phyloP scores from a whole-genome alignment of 2,329 filamentous ascomycete genomes.

The Neocucurbitaria cava region DNA sequence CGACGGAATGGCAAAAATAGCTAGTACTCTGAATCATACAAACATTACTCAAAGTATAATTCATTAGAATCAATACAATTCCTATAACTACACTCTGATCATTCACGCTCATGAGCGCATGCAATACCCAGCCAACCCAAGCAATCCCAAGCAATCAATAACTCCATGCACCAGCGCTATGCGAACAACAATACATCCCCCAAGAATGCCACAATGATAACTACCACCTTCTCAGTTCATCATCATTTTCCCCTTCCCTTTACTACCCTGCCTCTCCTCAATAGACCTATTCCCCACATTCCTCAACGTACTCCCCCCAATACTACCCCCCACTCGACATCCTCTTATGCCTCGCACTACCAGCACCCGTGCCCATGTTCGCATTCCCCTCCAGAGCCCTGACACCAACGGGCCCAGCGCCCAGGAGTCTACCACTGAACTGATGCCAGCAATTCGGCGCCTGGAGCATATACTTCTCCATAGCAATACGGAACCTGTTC shows the following conservation, averaged over 20 bases:
- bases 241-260: too few relatives aligned
- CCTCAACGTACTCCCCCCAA: conserved; percentile 8
- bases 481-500: conserved; percentile 91
- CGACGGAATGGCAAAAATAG: too few relatives aligned
- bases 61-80: not conserved
- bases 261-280: too few relatives aligned
- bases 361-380: too few relatives aligned
- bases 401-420: conserved; percentile 24
- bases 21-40: too few relatives aligned
- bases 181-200: not conserved
- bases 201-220: too few relatives aligned
- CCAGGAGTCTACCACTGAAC: conserved; percentile 53
- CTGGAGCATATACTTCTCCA: conserved; percentile 86
- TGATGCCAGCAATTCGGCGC: conserved; percentile 79
- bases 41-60: not conserved
- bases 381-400: conserved; percentile 17
- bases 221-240: not conserved
- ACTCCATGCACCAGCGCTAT: not conserved
- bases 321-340: too few relatives aligned
- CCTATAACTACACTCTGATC: not conserved
- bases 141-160: not conserved
- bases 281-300: conserved; percentile 4
- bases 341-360: conserved; percentile 17
- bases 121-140: not conserved
- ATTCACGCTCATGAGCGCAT: not conserved